Base-by-base conservation (phyloP, 495 filamentous ascomycete genomes). In the Ascobolus immersus region DNA sequence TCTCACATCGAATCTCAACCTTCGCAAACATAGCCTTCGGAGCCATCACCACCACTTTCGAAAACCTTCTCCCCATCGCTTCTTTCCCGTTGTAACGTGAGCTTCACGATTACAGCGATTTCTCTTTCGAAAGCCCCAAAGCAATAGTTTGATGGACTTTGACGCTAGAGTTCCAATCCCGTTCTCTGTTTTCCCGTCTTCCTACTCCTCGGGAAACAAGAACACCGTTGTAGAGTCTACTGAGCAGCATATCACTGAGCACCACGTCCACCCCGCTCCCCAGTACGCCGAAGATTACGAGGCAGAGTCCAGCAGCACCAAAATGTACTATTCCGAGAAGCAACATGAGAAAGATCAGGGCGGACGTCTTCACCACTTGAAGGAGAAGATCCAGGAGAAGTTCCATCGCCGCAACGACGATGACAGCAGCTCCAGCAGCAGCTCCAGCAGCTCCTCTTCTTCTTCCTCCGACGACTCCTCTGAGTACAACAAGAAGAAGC, bases 161-260 rank as follows among this genome's bases (percentile, higher is more conserved):
- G 82, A 93, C 76, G 81, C 82, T 64, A 76, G 79, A 57, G 78
- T 94, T 58, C 84, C 84, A 61, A 89, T 94, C 59, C 84, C 84
- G 58, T 84, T 92, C 71, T 91, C 81, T 72, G 73, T 93, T 73
- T 92, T 94, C 73, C 84, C 84, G 64, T 90, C 80, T 55, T 77
- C 84, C 57, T 94, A 92, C 68, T 71, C 71, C 64, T 69, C 71
- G 59, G 64, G 67, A 64, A 56, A 71, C 60, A 59, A 67, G 65
- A 68, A 53, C 40, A 54, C 53, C 41, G 55, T 58, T 54, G 73
- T 82, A 71, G 77, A 93, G 68, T 59, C 65, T 55, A 35, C 13
- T 15, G 37, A 39, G 33, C 23, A 35, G 18, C 32, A 22, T 52
- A 57, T 58, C 47, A 61, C 57, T 49, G 55, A 53, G 39, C 48